Conservation (phyloP, 2,329 filamentous ascomycete genomes). For the Fusarium sp. region DNA sequence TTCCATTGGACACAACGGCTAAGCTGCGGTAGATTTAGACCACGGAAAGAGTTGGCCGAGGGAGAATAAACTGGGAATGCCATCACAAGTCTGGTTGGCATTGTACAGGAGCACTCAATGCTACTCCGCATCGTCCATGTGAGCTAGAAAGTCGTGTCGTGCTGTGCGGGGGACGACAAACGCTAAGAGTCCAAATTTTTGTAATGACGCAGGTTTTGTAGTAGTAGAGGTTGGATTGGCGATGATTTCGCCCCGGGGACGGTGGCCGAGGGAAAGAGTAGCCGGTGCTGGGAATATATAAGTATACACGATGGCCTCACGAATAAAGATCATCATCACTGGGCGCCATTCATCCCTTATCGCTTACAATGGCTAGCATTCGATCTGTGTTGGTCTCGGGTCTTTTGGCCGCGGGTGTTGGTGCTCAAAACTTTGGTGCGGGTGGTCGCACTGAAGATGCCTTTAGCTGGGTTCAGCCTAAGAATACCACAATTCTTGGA, state of each 20-base stretch:
- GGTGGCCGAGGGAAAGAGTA: conserved; percentile 4
- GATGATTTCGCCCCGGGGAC: background rate
- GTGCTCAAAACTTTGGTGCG: conserved; percentile 46
- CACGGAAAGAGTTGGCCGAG: conserved; percentile 14
- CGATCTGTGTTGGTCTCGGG: conserved; percentile 55
- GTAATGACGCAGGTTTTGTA: conserved; percentile 29
- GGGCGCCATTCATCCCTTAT: conserved; percentile 3
- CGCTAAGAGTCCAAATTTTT: conserved; percentile 3
- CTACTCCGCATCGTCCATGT: conserved; percentile 20
- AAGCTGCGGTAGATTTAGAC: conserved; percentile 17
- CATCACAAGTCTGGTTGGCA: conserved; percentile 25
- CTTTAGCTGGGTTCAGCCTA: conserved; percentile 56
- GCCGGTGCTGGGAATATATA: conserved; percentile 28
- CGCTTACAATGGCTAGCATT: conserved; percentile 40
- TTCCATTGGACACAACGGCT: conserved; percentile 14
- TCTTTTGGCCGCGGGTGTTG: conserved; percentile 47
- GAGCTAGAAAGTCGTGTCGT: background rate
- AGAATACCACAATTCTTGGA: conserved; percentile 56
- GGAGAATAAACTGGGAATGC: conserved; percentile 31
- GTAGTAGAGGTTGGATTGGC: background rate
- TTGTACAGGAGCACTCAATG: background rate
- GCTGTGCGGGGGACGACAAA: background rate
- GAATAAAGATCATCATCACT: conserved; percentile 22
- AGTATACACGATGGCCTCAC: background rate
- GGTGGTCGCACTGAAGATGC: conserved; percentile 44